Conservation (phyloP, 495 filamentous ascomycete genomes). For the Aspergillus heteromorphus region DNA sequence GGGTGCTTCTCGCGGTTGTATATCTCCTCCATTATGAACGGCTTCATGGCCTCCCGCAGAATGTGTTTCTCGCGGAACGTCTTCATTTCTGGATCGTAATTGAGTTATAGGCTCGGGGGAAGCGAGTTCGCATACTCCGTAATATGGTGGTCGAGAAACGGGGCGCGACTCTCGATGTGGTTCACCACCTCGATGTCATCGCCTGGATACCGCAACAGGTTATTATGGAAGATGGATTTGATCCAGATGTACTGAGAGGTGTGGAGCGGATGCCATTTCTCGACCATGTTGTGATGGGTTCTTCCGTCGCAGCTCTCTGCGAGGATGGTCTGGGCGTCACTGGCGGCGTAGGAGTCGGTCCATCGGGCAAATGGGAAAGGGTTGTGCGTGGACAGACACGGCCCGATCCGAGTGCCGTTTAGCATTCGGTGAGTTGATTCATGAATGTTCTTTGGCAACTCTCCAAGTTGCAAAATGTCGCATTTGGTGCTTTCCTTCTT, state of each 20-base stretch:
- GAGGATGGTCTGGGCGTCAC: constrained; percentile 9
- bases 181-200: constrained; percentile 52
- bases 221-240: constrained; percentile 33
- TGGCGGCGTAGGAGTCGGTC: constrained; percentile 1
- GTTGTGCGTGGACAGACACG: background rate
- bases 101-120: constrained; percentile 43
- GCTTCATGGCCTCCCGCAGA: constrained; percentile 41
- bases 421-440: constrained; percentile 13
- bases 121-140: constrained; percentile 43
- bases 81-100: constrained; percentile 21
- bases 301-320: constrained; percentile 20
- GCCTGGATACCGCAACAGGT: constrained; percentile 39
- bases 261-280: constrained; percentile 47
- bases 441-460: constrained; percentile 1
- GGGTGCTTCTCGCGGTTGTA: constrained; percentile 43
- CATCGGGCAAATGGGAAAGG: constrained; percentile 6
- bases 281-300: constrained; percentile 22
- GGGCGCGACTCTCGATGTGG: constrained; percentile 39
- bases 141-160: constrained; percentile 48
- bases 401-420: constrained; percentile 6
- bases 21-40: constrained; percentile 46
- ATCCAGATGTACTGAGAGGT: constrained; percentile 38
- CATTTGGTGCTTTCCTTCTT: background rate
- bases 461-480: background rate
- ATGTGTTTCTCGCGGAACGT: constrained; percentile 44